Conservation (phyloP, 306 rosid species). For the Citrullus amarus region DNA sequence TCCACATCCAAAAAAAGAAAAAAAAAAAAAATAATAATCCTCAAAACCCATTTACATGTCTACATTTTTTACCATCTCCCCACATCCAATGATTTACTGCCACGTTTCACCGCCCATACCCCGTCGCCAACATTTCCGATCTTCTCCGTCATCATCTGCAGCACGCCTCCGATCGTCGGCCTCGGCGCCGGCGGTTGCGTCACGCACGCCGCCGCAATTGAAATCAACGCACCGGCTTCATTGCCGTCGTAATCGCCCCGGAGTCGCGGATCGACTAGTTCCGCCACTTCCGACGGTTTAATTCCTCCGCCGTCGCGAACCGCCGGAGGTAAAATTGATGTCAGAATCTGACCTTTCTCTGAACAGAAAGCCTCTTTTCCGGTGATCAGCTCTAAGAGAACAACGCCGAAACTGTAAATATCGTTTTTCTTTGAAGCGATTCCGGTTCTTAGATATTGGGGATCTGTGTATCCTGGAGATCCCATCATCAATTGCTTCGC, state of each 20-base stretch:
- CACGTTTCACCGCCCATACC: neutral
- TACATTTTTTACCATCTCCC: neutral
- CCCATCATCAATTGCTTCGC: slow-evolving; percentile 32
- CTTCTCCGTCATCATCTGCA: slow-evolving; percentile 9
- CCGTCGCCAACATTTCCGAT: neutral
- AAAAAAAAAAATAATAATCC: too few species aligned
- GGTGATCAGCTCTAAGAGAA: slow-evolving; percentile 28
- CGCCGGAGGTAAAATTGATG: slow-evolving; percentile 3
- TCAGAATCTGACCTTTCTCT: slow-evolving; percentile 15
- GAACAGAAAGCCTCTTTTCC: slow-evolving; percentile 33
- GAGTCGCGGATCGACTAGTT: slow-evolving; percentile 24
- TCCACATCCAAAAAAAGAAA: neutral
- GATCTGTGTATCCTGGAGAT: slow-evolving; percentile 47
- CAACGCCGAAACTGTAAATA: slow-evolving; percentile 34
- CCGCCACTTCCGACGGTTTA: neutral
- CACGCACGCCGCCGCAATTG: slow-evolving; percentile 21
- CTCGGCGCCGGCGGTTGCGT: slow-evolving; percentile 27
- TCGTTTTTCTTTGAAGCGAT: slow-evolving; percentile 46
- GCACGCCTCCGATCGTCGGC: slow-evolving; percentile 19
- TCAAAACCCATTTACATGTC: neutral
- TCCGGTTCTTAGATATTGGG: slow-evolving; percentile 37
- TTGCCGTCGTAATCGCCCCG: slow-evolving; percentile 14
- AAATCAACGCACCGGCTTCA: slow-evolving; percentile 23
- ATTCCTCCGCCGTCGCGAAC: neutral
- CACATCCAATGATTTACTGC: neutral